Evolutionary conservation across 73 alveolate genomes (phyloP).

Genomic region (Paramecium tetraurelia): DNA sequence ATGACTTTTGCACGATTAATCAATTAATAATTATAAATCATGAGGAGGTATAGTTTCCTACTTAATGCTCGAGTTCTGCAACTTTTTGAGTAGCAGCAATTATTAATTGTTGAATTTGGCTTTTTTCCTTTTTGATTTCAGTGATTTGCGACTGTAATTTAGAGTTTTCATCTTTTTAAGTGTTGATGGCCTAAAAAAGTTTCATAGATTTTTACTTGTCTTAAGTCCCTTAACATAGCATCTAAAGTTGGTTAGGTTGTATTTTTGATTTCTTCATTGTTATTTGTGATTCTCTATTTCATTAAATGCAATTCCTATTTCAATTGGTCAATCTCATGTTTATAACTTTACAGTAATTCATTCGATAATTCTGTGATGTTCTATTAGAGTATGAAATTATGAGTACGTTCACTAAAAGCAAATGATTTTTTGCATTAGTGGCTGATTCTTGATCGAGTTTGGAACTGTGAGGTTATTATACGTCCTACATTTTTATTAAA

Average conservation of each 20-base stretch:
- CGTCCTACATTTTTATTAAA: slow-evolving; percentile 1
- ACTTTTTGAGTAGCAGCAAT: slow-evolving; percentile 41
- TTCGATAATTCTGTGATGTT: slow-evolving; percentile 35
- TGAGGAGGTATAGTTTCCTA: slow-evolving; percentile 48
- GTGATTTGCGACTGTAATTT: slow-evolving; percentile 21
- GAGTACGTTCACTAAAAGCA: slow-evolving; percentile 1
- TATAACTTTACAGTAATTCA: slow-evolving; percentile 30
- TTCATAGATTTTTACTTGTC: neutral
- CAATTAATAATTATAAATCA: neutral
- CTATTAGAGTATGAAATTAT: neutral
- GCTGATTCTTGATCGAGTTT: slow-evolving; percentile 41
- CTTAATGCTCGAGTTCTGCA: slow-evolving; percentile 53
- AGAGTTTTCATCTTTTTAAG: slow-evolving; percentile 49
- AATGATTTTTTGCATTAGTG: slow-evolving; percentile 44
- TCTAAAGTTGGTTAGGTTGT: slow-evolving; percentile 53
- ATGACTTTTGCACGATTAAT: neutral
- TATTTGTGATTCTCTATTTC: slow-evolving; percentile 37
- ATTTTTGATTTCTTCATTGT: slow-evolving; percentile 45
- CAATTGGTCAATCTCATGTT: slow-evolving; percentile 27
- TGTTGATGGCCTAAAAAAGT: slow-evolving; percentile 23
- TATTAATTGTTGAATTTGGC: neutral
- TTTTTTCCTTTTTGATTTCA: slow-evolving; percentile 32
- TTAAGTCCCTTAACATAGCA: slow-evolving; percentile 45
- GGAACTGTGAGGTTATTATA: neutral
- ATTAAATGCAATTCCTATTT: slow-evolving; percentile 43